Evolutionary conservation across 2,329 filamentous ascomycete species (phyloP).

Genomic region (Fusarium sororula): DNA sequence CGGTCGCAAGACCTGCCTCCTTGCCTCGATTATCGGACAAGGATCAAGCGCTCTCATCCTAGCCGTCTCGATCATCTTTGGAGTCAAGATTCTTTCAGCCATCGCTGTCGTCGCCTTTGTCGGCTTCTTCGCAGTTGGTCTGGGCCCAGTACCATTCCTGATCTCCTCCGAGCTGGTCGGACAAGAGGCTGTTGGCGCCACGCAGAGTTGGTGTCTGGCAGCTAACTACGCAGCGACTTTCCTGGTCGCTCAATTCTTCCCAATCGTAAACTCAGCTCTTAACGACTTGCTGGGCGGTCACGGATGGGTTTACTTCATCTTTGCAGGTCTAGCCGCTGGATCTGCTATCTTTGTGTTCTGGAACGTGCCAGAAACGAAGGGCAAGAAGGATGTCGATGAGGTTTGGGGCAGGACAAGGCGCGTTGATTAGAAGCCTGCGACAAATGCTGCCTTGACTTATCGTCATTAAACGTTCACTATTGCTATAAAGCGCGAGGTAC

Average conservation of each 20-base stretch:
- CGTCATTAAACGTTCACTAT: neutral
- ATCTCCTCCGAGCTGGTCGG: conserved; percentile 90
- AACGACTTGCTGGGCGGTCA: conserved; percentile 71
- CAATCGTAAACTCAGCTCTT: conserved; percentile 79
- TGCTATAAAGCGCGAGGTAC: neutral
- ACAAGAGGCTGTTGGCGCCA: conserved; percentile 88
- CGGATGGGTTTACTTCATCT: conserved; percentile 92
- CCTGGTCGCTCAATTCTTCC: conserved; percentile 93
- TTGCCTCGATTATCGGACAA: conserved; percentile 86
- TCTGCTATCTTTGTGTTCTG: conserved; percentile 77
- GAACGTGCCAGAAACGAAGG: conserved; percentile 87
- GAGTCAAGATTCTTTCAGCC: conserved; percentile 79
- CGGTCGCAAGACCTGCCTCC: conserved; percentile 85
- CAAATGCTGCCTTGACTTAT: neutral
- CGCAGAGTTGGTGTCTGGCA: conserved; percentile 86
- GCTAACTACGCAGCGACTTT: conserved; percentile 94
- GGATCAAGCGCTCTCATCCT: conserved; percentile 79
- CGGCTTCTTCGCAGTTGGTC: conserved; percentile 85
- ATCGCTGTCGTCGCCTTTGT: conserved; percentile 87
- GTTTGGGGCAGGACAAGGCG: conserved; percentile 81
- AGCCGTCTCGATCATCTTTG: conserved; percentile 80
- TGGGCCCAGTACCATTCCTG: conserved; percentile 95
- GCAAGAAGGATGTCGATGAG: conserved; percentile 83
- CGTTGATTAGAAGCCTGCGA: conserved; percentile 52
- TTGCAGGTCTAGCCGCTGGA: conserved; percentile 75